A percentile compares a stretch with the other conserved stretches of the same genome.
These are phyloP conservation scores for Amanita pallidorosea DNA, from an alignment of 768 basidiomycete genomes.

Conservation along the genomic window DNA sequence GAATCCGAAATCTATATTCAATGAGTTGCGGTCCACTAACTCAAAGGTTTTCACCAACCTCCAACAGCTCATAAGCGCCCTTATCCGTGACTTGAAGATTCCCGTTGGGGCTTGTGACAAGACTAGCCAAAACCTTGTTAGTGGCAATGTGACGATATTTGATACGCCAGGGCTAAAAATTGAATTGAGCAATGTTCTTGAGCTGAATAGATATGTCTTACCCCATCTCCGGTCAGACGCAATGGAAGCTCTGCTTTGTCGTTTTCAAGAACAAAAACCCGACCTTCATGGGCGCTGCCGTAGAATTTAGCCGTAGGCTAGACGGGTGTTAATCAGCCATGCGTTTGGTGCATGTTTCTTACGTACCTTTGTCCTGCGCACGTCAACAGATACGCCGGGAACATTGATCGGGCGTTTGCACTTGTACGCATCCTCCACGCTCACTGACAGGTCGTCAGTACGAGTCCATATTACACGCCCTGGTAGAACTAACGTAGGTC, in stretches of 20 bases:
- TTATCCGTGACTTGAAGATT: slow-evolving; percentile 61
- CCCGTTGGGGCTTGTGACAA: slow-evolving; percentile 55
- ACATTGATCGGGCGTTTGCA: slow-evolving; percentile 71
- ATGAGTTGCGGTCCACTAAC: slow-evolving; percentile 1
- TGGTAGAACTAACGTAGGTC: slow-evolving; percentile 45
- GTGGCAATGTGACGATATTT: slow-evolving; percentile 53
- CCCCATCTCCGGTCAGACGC: slow-evolving; percentile 84
- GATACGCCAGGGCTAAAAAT: slow-evolving; percentile 74
- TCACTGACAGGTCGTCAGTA: slow-evolving; percentile 37
- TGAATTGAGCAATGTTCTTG: slow-evolving; percentile 1
- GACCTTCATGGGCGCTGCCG: slow-evolving; percentile 45
- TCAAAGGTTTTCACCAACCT: slow-evolving; percentile 27
- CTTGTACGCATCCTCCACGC: slow-evolving; percentile 79
- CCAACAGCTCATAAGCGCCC: slow-evolving; percentile 66
- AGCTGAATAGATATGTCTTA: slow-evolving; percentile 25
- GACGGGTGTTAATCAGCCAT: neutral
- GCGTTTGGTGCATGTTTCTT: neutral
- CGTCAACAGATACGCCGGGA: slow-evolving; percentile 76
- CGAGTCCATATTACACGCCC: slow-evolving; percentile 2
- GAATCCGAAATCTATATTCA: slow-evolving; percentile 64
- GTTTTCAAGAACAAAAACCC: slow-evolving; percentile 60
- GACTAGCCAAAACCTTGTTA: slow-evolving; percentile 26
- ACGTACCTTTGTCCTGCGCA: slow-evolving; percentile 67
- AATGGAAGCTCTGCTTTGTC: slow-evolving; percentile 67
- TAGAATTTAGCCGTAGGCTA: slow-evolving; percentile 88